Conservation (phyloP, 495 filamentous ascomycete genomes). For the Oleoguttula mirabilis region DNA sequence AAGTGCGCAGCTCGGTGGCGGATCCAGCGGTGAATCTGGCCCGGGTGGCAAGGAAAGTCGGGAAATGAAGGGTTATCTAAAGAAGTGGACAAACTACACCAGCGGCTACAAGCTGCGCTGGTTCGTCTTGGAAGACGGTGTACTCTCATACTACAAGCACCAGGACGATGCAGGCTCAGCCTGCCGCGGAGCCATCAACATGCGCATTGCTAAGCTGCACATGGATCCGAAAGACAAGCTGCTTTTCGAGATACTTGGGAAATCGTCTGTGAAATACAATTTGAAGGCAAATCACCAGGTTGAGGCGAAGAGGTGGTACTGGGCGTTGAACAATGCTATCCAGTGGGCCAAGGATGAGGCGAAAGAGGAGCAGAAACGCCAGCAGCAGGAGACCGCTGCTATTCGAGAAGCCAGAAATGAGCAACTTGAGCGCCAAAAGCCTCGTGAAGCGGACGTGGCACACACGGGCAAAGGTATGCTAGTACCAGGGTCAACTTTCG, state of each 20-base stretch:
- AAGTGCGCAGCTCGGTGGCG: constrained; percentile 33
- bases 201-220: constrained; percentile 84
- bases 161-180: constrained; percentile 90
- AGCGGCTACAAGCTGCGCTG: constrained; percentile 91
- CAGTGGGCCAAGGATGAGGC: constrained; percentile 97
- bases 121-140: constrained; percentile 96
- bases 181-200: constrained; percentile 95
- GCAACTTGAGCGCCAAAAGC: constrained; percentile 36
- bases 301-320: constrained; percentile 90
- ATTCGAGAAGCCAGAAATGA: constrained; percentile 64
- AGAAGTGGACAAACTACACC: constrained; percentile 99
- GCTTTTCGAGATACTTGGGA: constrained; percentile 92
- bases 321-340: constrained; percentile 96
- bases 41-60: constrained; percentile 62
- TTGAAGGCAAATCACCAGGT: constrained; percentile 94
- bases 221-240: constrained; percentile 97
- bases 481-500: constrained; percentile 21
- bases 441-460: constrained; percentile 36
- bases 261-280: constrained; percentile 97
- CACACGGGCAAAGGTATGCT: constrained; percentile 18
- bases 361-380: constrained; percentile 68
- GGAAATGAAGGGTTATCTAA: constrained; percentile 96
- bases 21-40: constrained; percentile 43
- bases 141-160: constrained; percentile 97
- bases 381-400: constrained; percentile 58